A percentile compares a stretch with the other conserved stretches of the same genome.
Conservation (phyloP, 176 grass and related monocot species). For the Phoenix roebelenii region DNA sequence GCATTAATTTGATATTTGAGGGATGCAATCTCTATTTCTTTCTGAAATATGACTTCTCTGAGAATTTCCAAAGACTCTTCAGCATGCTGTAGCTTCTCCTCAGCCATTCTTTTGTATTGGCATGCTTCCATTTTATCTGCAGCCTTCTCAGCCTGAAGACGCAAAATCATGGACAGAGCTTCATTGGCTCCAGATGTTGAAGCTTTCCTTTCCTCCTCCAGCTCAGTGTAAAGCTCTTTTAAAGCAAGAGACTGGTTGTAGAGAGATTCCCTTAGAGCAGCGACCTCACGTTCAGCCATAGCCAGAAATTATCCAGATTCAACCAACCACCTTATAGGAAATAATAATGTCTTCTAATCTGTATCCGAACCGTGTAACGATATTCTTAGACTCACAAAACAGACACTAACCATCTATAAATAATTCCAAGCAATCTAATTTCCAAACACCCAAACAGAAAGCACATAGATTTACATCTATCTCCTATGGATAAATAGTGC, state of each 20-base stretch:
- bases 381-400: no score
- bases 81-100: constrained; percentile 33
- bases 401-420: no score
- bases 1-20: constrained; percentile 23
- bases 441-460: no score
- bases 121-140: constrained; percentile 30
- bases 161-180: constrained; percentile 38
- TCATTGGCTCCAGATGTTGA: constrained; percentile 28
- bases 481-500: no score
- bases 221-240: constrained; percentile 17
- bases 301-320: not conserved
- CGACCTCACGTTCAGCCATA: constrained; percentile 27
- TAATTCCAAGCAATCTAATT: no score
- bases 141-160: constrained; percentile 43
- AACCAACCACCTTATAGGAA: no score
- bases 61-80: constrained; percentile 23
- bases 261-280: constrained; percentile 18
- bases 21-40: constrained; percentile 29
- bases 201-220: constrained; percentile 42
- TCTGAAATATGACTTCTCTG: constrained; percentile 32
- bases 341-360: no score
- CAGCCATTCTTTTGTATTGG: constrained; percentile 36
- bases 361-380: no score
- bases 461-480: no score
- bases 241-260: constrained; percentile 14